Base-by-base conservation (phyloP, 2,329 filamentous ascomycete genomes). In the Alternaria postmessia region DNA sequence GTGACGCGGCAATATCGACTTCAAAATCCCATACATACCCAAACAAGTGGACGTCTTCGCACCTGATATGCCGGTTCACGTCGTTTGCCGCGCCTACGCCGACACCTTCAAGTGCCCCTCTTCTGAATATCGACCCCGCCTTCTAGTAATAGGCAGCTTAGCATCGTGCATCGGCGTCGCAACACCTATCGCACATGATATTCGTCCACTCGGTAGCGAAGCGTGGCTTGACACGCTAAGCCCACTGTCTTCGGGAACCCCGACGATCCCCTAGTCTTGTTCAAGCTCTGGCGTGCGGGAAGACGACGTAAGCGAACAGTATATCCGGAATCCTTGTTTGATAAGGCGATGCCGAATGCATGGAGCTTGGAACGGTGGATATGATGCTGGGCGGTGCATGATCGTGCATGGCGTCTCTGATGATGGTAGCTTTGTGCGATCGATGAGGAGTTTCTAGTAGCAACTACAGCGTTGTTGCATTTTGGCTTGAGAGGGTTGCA, bases 291-390 rank as follows among this genome's bases (percentile, higher is more conserved):
- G 46, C 22, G 32, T 16, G 32, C 32, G 46, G 46, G 46, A 49
- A 49, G 32, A 49, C 12, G 32, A 20, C 22, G 20, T 49, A 49
- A 49, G 30, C 46, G 46, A 49, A 36, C 32, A 36, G 14, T 14
- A 22, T n/a, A 36, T 32, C 30, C 18, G 32, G 16, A 26, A 44
- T 36, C 39, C 51, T 42, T 43, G 51, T 54, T 39, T 53, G 20
- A 44, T 20, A 54, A 54, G 39, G 51, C 51, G 51, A 54, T 32
- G 51, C 51, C 51, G 51, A 44, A 54, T 42, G 39, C 39, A 44
- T 20, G 20, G 51, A 32, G 22, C 38, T 20, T 30, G 51, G 18
- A 34, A 43, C 26, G 26, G 20, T 14, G 51, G 51, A 24, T 53
- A 22, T 43, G 38, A 43, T 20, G 39, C 46, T 49, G 32, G 46